A percentile compares a stretch with the other conserved stretches of the same genome.
Conservation (phyloP, 192 early-diverging fungal genomes). For the Podila epigama region DNA sequence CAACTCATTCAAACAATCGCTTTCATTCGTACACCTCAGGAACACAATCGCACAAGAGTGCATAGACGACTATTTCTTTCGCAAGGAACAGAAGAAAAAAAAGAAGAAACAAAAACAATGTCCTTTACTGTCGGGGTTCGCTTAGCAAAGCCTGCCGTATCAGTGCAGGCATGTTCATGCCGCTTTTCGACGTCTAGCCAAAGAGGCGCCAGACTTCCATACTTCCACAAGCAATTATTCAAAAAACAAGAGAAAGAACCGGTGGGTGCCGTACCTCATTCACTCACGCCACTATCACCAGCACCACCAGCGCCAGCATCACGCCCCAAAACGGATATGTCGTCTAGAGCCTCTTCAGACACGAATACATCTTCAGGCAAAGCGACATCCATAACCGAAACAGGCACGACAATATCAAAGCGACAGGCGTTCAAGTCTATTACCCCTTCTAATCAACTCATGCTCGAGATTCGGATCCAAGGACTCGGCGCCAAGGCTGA, state of each 20-base stretch:
- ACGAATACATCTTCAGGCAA: not conserved
- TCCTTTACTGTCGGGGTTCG: too few relatives aligned
- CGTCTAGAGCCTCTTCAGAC: too few relatives aligned
- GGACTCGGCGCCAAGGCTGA: conserved; percentile 35
- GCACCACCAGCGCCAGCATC: conserved; percentile 1
- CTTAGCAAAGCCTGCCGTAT: not conserved
- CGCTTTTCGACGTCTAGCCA: conserved; percentile 10
- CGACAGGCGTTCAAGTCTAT: conserved; percentile 32
- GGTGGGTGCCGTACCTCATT: not conserved
- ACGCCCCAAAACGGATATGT: not conserved
- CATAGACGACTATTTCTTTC: too few relatives aligned
- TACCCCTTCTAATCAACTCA: conserved; percentile 30
- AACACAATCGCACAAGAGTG: too few relatives aligned
- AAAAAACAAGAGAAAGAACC: conserved; percentile 2
- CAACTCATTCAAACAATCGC: not conserved
- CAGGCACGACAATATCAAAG: conserved; percentile 11
- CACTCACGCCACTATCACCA: not conserved
- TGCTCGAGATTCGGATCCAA: conserved; percentile 38
- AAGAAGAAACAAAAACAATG: too few relatives aligned
- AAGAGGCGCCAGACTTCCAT: conserved; percentile 12
- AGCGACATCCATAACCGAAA: not conserved
- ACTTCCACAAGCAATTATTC: conserved; percentile 34
- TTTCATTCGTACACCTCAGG: too few relatives aligned
- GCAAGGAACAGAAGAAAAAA: too few relatives aligned
- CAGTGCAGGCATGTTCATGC: not conserved